Evolutionary conservation across 768 basidiomycete genomes (phyloP), one percentile per base, ranked within the genome.

Genomic region (Fomitopsis pulvina): DNA sequence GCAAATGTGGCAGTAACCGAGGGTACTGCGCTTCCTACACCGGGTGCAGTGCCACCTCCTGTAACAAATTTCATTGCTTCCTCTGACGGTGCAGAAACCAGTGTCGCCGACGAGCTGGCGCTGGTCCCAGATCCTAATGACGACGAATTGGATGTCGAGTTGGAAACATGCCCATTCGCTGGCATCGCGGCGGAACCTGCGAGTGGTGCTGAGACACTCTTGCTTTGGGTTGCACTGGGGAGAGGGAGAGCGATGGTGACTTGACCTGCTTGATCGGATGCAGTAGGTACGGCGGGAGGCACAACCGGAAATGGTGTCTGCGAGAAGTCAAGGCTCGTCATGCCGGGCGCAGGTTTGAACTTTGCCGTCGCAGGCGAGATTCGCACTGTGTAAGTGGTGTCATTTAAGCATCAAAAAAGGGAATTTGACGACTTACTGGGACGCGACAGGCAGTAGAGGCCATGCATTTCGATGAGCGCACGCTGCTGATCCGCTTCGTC

Each of bases 361-460:
- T 91, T 92, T 24, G 89, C 89, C 0, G 89, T 92, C 18, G 89
- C 89, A 9, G 90, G 87, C 8, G 89, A 92, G 52, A 92, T 90
- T 52, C 89, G 85, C 90, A 92, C 89, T 92, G 59, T 37, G 53
- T 30, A 60, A 41, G 60, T 67, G 44, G 66, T 59, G 46, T 56
- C 41, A 56, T 47, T 18, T 25, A 24, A 47, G 34, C 20, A n/a
- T 30, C 18, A 46, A 22, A 39, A 27, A 32, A 47, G 28, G 21
- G 42, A 48, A 34, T 50, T 32, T 41, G 28, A 21, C 41, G 25
- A 75, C 87, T 55, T 66, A 92, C 90, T 92, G 41, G 91, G 92
- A 51, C 91, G 80, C 30, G 88, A 90, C 44, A 90, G 76, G 62
- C 91, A 92, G 60, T 92, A 92, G 11, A 92, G 72, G 10, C 91